Percentiles rank a stretch among this genome's conserved stretches.
phyloP scores from a whole-genome alignment of 441 rosid genomes.

The Biscutella laevigata region DNA sequence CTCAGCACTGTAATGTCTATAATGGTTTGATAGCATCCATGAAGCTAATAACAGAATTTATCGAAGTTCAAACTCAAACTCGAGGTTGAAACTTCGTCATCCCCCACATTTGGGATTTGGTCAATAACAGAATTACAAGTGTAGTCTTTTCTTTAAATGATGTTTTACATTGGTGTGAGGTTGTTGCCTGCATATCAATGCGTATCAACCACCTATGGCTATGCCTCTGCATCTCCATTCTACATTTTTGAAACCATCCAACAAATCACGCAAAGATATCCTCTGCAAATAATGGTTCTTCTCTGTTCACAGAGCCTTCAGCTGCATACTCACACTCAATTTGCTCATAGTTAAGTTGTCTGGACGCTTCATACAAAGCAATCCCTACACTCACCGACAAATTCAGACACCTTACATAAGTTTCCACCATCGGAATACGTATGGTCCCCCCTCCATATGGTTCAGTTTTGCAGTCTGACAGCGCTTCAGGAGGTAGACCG shows the following conservation, averaged over 20 bases:
- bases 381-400: conserved; percentile 88
- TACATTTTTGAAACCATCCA: background rate
- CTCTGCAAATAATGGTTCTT: conserved; percentile 38
- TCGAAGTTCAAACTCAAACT: background rate
- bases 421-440: conserved; percentile 88
- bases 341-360: conserved; percentile 80
- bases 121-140: background rate
- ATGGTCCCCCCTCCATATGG: conserved; percentile 61
- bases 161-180: background rate
- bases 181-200: background rate
- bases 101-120: background rate
- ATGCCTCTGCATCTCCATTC: background rate
- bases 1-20: background rate
- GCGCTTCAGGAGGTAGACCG: conserved; percentile 72
- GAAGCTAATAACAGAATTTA: background rate
- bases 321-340: conserved; percentile 30
- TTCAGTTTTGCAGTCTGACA: conserved; percentile 54
- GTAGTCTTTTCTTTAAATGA: background rate
- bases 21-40: background rate
- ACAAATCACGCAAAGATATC: conserved; percentile 56
- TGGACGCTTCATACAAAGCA: conserved; percentile 82
- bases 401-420: conserved; percentile 82
- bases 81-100: background rate
- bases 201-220: background rate
- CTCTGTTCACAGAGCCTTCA: conserved; percentile 24